phyloP scores from a whole-genome alignment of 2,329 filamentous ascomycete species.

The Mycosphaerella sp. region DNA sequence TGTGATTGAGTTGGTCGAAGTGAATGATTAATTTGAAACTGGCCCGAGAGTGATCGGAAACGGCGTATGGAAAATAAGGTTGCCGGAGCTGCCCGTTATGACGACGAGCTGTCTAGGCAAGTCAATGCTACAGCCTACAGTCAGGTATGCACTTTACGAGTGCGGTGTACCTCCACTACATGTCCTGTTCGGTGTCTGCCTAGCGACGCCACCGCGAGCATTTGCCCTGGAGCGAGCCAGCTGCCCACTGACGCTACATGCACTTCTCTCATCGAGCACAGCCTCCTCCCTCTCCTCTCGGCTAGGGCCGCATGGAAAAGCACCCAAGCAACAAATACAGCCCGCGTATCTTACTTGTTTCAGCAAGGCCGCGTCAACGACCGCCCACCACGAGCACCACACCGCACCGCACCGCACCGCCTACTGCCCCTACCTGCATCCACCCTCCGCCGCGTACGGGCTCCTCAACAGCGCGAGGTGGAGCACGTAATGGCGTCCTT shows the following conservation, averaged over 20 bases:
- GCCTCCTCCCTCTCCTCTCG: neutral
- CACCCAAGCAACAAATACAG: neutral
- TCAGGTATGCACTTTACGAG: too few relatives aligned
- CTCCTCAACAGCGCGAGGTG: neutral
- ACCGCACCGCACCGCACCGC: neutral
- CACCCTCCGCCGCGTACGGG: neutral
- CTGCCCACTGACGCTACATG: neutral
- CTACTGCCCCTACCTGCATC: neutral
- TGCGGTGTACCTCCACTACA: too few relatives aligned
- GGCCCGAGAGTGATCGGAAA: too few relatives aligned
- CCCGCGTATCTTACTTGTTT: slow-evolving; percentile 3
- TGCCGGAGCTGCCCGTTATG: too few relatives aligned
- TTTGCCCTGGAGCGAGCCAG: neutral
- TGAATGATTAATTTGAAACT: too few relatives aligned
- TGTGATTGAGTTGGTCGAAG: neutral
- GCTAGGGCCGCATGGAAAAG: neutral
- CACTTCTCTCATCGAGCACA: neutral
- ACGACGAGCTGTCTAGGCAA: too few relatives aligned
- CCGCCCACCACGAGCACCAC: neutral
- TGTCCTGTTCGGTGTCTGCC: neutral
- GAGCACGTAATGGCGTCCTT: slow-evolving; percentile 35
- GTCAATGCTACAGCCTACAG: too few relatives aligned
- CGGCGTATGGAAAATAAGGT: too few relatives aligned
- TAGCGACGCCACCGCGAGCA: neutral
- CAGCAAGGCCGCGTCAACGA: slow-evolving; percentile 9